These are phyloP conservation scores for Leptographium radiaticola DNA, from an alignment of 2,329 filamentous ascomycete species.

Conservation along the genomic window DNA sequence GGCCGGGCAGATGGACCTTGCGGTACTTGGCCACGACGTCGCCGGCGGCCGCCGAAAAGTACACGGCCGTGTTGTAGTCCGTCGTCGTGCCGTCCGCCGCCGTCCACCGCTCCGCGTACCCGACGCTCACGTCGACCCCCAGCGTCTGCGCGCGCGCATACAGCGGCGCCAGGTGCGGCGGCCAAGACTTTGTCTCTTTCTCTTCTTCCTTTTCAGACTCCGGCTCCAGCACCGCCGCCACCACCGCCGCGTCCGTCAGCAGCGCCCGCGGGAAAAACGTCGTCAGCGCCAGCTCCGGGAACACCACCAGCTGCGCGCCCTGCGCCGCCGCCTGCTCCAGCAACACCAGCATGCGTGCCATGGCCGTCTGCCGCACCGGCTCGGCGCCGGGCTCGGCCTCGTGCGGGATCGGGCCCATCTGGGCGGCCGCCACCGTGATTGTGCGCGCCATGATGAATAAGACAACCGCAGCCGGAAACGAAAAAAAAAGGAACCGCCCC, in stretches of 20 bases:
- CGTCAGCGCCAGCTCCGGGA: slow-evolving; percentile 40
- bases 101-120: slow-evolving; percentile 35
- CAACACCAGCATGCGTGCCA: slow-evolving; percentile 35
- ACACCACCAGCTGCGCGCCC: slow-evolving; percentile 36
- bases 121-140: slow-evolving; percentile 36
- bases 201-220: slow-evolving; percentile 1
- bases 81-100: slow-evolving; percentile 15
- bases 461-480: background rate
- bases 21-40: slow-evolving; percentile 37
- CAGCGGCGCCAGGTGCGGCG: slow-evolving; percentile 31
- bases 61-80: slow-evolving; percentile 37
- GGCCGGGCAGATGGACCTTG: slow-evolving; percentile 41
- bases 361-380: slow-evolving; percentile 26
- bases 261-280: slow-evolving; percentile 43
- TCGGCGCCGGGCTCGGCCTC: slow-evolving; percentile 13
- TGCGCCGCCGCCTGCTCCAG: slow-evolving; percentile 30
- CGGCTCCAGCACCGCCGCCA: slow-evolving; percentile 36
- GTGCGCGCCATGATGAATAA: slow-evolving; percentile 5
- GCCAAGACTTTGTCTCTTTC: no score
- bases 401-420: slow-evolving; percentile 33
- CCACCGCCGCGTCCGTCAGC: slow-evolving; percentile 27
- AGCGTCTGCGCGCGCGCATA: slow-evolving; percentile 33
- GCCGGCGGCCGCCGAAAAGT: slow-evolving; percentile 30
- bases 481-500: background rate
- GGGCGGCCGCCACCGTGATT: slow-evolving; percentile 34